phyloP scores from a whole-genome alignment of 75 land plant species.

The Cupressus sempervirens region DNA sequence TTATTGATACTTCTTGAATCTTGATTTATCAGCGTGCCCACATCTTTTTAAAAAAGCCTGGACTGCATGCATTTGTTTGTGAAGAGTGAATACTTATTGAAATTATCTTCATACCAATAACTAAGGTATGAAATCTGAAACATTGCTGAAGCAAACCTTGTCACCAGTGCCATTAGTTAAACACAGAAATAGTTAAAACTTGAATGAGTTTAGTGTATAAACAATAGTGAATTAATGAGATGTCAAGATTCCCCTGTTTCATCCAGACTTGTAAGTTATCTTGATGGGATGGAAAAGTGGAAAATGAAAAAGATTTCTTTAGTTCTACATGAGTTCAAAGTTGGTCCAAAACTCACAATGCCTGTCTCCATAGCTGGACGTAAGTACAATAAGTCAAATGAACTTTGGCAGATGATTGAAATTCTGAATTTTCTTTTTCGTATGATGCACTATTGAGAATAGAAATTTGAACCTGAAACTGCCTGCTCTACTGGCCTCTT shows the following conservation, averaged over 20 bases:
- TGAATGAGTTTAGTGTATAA: background rate
- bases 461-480: too few species aligned
- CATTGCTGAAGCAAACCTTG: background rate
- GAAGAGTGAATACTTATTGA: background rate
- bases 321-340: background rate
- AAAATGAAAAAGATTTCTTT: background rate
- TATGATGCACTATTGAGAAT: too few species aligned
- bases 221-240: background rate
- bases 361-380: background rate
- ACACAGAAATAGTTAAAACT: background rate
- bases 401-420: too few species aligned
- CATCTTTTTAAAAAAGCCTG: too few species aligned
- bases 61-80: too few species aligned
- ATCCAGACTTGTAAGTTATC: background rate
- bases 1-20: too few species aligned
- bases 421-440: too few species aligned
- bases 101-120: background rate
- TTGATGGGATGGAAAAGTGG: background rate
- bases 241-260: too few species aligned
- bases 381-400: too few species aligned
- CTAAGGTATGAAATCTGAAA: background rate
- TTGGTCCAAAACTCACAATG: background rate
- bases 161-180: too few species aligned
- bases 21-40: too few species aligned
- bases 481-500: too few species aligned